Conservation (phyloP, 179 eudicot genomes). For the Camellia oleifera region DNA sequence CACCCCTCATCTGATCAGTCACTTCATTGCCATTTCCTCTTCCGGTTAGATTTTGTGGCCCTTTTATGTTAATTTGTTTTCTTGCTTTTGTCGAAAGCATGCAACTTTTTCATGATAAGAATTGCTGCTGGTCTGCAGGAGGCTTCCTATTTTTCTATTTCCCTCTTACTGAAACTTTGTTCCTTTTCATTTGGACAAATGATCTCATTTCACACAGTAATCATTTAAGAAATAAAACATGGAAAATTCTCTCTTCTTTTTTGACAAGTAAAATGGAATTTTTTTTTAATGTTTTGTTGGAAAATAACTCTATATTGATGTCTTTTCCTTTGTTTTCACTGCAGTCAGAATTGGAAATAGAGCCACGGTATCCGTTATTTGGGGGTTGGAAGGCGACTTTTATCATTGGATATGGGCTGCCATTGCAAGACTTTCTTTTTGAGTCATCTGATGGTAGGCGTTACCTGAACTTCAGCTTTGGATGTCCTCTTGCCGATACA, state of each 20-base stretch:
- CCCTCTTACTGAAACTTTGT: not conserved
- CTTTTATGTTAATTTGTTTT: not conserved
- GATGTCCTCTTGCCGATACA: slow-evolving; percentile 76
- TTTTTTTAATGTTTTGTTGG: not conserved
- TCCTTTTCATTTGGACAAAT: slow-evolving; percentile 6
- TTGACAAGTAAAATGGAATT: too few relatives aligned
- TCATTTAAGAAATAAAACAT: not conserved
- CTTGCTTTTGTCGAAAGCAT: not conserved
- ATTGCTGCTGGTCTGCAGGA: not conserved
- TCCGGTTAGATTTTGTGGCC: not conserved
- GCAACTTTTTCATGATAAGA: not conserved
- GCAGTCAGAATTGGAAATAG: slow-evolving; percentile 91
- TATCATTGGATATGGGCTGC: slow-evolving; percentile 86
- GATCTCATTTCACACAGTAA: not conserved
- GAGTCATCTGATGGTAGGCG: slow-evolving; percentile 82
- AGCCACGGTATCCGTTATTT: slow-evolving; percentile 95
- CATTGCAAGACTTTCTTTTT: slow-evolving; percentile 83
- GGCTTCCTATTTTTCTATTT: not conserved
- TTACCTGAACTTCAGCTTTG: slow-evolving; percentile 84
- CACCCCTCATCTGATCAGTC: not conserved
- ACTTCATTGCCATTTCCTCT: not conserved
- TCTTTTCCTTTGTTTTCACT: slow-evolving; percentile 23
- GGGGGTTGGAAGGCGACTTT: slow-evolving; percentile 98
- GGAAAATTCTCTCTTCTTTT: not conserved
- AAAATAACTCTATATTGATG: not conserved